A percentile compares a stretch with the other conserved stretches of the same genome.
phyloP scores from a whole-genome alignment of 2,329 filamentous ascomycete species.

The Talaromyces sp. region DNA sequence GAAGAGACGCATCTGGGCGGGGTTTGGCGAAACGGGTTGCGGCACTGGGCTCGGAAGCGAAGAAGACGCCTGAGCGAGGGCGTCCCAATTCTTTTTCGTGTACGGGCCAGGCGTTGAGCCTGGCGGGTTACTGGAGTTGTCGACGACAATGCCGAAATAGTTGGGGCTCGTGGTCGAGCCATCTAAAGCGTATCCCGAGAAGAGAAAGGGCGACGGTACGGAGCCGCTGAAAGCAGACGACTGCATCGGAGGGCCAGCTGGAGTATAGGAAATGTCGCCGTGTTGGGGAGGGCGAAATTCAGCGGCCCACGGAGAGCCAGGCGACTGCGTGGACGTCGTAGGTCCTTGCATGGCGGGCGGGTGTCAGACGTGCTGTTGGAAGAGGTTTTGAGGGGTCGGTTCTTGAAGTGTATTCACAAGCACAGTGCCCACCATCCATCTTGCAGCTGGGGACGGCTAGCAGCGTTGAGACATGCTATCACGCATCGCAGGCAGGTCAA shows the following conservation, averaged over 20 bases:
- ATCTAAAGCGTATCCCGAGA: constrained; percentile 41
- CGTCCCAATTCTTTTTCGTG: constrained; percentile 68
- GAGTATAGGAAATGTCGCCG: constrained; percentile 38
- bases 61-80: constrained; percentile 62
- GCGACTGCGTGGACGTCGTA: constrained; percentile 19
- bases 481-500: too few species aligned
- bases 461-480: neutral
- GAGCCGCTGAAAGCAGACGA: constrained; percentile 53
- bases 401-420: neutral
- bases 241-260: constrained; percentile 46
- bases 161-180: constrained; percentile 60
- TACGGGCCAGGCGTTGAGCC: constrained; percentile 56
- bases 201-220: constrained; percentile 48
- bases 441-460: neutral
- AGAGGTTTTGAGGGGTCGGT: neutral
- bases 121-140: constrained; percentile 54
- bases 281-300: constrained; percentile 12
- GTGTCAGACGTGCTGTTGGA: neutral
- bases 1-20: constrained; percentile 28
- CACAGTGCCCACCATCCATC: neutral
- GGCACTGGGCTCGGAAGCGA: constrained; percentile 49
- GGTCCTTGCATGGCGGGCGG: constrained; percentile 20
- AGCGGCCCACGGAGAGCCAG: constrained; percentile 15
- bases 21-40: constrained; percentile 12
- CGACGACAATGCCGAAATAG: constrained; percentile 75